Evolutionary conservation across 352 stramenopile species (phyloP), one percentile per base, ranked within the genome.

Genomic region (Phytophthora sp.): DNA sequence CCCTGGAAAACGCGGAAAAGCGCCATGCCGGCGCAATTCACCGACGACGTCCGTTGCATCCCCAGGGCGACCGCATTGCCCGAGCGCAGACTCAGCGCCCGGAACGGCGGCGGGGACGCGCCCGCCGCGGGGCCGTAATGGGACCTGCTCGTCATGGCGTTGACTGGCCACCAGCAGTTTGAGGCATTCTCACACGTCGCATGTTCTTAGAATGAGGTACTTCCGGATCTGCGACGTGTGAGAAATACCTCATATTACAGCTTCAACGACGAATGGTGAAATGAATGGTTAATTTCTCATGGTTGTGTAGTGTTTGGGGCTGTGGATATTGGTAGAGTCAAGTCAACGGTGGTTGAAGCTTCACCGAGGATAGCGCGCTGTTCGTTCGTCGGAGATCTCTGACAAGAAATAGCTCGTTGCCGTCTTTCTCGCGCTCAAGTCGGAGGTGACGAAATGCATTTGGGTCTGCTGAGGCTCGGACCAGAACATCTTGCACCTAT

Each of bases 1-100:
- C 87, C 87, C 58, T 94, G 85, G 73, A 93, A 94, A 17, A 96
- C 72, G 9, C 87, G 87, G 44, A 96, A 57, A 26, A 92, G 76
- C 39, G 71, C 66, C 79, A 91, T 91, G 21, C 87, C 87, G 5
- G 84, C 87, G 69, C 85, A 92, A 54, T 89, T 83, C 15, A 93
- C 41, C 20, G 66, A 63, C 54, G 68, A 65, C 49, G 62, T 52
- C 9, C 45, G 54, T 38, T 79, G 75, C 79, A 92, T 81, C 0
- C 85, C 87, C 42, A 96, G 60, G 20, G 77, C 82, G 21, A 92
- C 73, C 20, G 89, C 69, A 45, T 83, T 78, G 49, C 85, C 85
- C 23, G 82, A 92, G 12, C 69, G 72, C 50, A 81, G 63, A 52
- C 82, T 77, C 6, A 68, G 39, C 12, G 83, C 79, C 3, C 74